Evolutionary conservation across 805 yeast genomes (phyloP).

Genomic region (Blastobotrys parvus): DNA sequence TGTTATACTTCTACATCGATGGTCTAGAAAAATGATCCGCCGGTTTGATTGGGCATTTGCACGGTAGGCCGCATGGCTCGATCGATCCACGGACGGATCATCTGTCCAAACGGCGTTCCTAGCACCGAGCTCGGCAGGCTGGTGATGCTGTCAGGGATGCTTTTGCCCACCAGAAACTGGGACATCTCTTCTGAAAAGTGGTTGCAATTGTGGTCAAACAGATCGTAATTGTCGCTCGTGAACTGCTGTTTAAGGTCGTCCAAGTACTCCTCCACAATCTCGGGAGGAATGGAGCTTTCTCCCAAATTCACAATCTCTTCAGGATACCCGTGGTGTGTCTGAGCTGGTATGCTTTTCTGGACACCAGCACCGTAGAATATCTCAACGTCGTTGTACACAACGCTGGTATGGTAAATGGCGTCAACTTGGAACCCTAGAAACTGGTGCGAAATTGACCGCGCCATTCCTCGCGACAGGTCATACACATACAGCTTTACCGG

Average conservation of each 20-base stretch:
- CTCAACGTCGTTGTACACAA: constrained; percentile 45
- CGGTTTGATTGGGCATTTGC: neutral
- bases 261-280: constrained; percentile 45
- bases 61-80: constrained; percentile 17
- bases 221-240: constrained; percentile 41
- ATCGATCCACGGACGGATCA: constrained; percentile 33
- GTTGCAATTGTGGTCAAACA: constrained; percentile 59
- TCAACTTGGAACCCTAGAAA: constrained; percentile 44
- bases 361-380: constrained; percentile 56
- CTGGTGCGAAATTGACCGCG: constrained; percentile 41
- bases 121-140: constrained; percentile 46
- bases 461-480: constrained; percentile 57
- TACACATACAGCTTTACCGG: constrained; percentile 51
- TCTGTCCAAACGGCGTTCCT: constrained; percentile 43
- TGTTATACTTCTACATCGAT: too few species aligned
- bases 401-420: constrained; percentile 60
- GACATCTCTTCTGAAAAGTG: constrained; percentile 52
- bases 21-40: too few species aligned
- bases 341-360: constrained; percentile 39
- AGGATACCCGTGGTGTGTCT: constrained; percentile 53
- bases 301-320: constrained; percentile 47
- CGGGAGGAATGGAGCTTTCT: constrained; percentile 41
- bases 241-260: constrained; percentile 42
- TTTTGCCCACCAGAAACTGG: constrained; percentile 49
- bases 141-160: constrained; percentile 45